phyloP scores from a whole-genome alignment of 2,329 filamentous ascomycete genomes.

The Epicoccum sorghinum region DNA sequence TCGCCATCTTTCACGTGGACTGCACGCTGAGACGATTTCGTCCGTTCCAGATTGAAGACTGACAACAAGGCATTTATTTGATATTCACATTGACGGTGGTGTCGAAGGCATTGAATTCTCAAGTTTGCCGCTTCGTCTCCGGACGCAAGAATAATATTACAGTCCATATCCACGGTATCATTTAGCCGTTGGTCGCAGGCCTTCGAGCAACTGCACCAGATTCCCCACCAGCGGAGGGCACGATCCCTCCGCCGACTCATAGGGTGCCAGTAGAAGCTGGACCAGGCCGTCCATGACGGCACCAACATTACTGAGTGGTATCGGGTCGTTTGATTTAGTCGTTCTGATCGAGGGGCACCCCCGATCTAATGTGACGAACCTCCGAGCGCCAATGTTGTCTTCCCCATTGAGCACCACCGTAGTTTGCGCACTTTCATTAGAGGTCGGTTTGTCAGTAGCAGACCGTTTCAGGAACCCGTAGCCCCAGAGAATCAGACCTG shows the following conservation, averaged over 20 bases:
- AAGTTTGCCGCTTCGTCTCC: too few relatives aligned
- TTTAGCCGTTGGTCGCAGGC: constrained; percentile 60
- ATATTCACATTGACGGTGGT: too few relatives aligned
- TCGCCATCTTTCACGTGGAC: too few relatives aligned
- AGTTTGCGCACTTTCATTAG: constrained; percentile 20
- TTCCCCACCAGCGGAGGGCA: constrained; percentile 70
- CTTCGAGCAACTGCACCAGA: constrained; percentile 66
- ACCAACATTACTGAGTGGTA: constrained; percentile 60
- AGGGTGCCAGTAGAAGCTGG: constrained; percentile 63
- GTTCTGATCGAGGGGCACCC: constrained; percentile 59
- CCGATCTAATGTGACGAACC: constrained; percentile 64
- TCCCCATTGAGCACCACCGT: constrained; percentile 61
- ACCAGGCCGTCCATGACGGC: constrained; percentile 65
- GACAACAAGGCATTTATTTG: too few relatives aligned
- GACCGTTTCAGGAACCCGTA: constrained; percentile 62
- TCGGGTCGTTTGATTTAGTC: constrained; percentile 24
- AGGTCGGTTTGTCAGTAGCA: constrained; percentile 39
- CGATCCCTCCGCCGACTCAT: constrained; percentile 34
- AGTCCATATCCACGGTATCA: constrained; percentile 11
- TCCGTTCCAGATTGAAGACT: too few relatives aligned
- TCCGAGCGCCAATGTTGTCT: constrained; percentile 59
- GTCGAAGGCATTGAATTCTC: too few relatives aligned
- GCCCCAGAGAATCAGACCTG: constrained; percentile 70
- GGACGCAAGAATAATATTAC: too few relatives aligned
- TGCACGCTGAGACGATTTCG: too few relatives aligned